Base-by-base conservation (phyloP, 2,329 filamentous ascomycete genomes). In the Seiridium unicorne region DNA sequence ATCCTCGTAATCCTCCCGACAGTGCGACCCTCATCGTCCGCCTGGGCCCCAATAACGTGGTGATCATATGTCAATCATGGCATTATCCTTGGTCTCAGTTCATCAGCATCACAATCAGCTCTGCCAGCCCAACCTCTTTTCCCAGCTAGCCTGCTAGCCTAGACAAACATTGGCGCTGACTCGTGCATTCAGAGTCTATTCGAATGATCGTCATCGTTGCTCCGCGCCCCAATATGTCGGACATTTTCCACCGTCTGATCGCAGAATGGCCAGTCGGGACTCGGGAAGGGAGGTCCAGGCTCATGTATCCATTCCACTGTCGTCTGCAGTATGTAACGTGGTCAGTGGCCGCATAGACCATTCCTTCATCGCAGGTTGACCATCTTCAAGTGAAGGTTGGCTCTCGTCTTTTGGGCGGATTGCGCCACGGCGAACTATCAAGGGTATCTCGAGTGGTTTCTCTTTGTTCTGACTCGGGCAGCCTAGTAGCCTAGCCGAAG, bases 1-100 rank as follows among this genome's bases (percentile, higher is more conserved):
- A 31, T 5, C 11, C 26, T 49, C 47, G 26, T 32, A 31, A 26
- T 10, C 13, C 11, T 32, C 32, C 32, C 35, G 47, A 26, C 26
- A 49, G 26, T 10, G 7, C 47, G 13, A 11, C 18, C 47, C 26
- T 32, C 47, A 8, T 6, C 9, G 18, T 32, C 18, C 47, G 6
- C 26, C 47, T 11, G 9, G 26, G 26, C 32, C 26, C 31, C 26
- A 26, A 26, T 3, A 31, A 49, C 47, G 35, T 31, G 3, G 26
- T 49, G 47, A 49, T 49, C 47, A 49, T 49, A 49, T 49, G 47
- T 49, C 47, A 49, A 35, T 49, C 47, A 49, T 49, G 9, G 47
- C n/a, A 49, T 26, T 26, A 26, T 26, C 18, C 18, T 26, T 26
- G 18, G 18, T 26, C 18, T 26, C 18, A 26, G 18, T 26, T 26